These are phyloP conservation scores for Paramyrothecium roridum DNA, from an alignment of 2,329 filamentous ascomycete species.

Conservation along the genomic window DNA sequence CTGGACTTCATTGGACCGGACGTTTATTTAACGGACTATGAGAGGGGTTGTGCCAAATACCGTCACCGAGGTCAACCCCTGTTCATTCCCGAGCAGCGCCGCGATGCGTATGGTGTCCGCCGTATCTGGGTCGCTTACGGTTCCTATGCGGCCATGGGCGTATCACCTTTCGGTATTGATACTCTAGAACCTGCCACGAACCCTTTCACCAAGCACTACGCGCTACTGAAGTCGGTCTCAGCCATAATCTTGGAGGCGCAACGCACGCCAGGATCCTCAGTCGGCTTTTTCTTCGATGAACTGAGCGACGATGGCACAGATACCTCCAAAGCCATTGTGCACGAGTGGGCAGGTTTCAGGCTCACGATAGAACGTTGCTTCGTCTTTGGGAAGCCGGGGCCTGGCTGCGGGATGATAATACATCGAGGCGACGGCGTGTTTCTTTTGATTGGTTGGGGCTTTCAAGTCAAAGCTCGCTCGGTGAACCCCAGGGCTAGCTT, in stretches of 20 bases:
- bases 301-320: neutral
- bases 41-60: slow-evolving; percentile 33
- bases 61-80: slow-evolving; percentile 35
- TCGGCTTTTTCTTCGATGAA: slow-evolving; percentile 12
- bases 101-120: slow-evolving; percentile 37
- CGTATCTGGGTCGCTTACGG: slow-evolving; percentile 30
- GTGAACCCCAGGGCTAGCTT: neutral
- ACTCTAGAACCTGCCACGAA: slow-evolving; percentile 1
- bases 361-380: slow-evolving; percentile 25
- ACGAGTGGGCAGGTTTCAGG: slow-evolving; percentile 16
- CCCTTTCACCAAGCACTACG: slow-evolving; percentile 2
- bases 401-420: slow-evolving; percentile 23
- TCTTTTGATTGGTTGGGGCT: slow-evolving; percentile 14
- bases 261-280: neutral
- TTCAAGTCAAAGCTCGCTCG: slow-evolving; percentile 1
- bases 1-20: slow-evolving; percentile 41
- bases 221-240: slow-evolving; percentile 4
- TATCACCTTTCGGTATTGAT: slow-evolving; percentile 10
- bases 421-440: slow-evolving; percentile 14
- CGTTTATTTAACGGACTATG: slow-evolving; percentile 17
- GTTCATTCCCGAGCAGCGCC: slow-evolving; percentile 45
- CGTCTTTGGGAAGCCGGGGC: slow-evolving; percentile 25
- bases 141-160: slow-evolving; percentile 4
- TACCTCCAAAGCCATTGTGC: slow-evolving; percentile 7
- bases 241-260: slow-evolving; percentile 4